Conservation (phyloP, 805 yeast species). For the Starmera dryadoides region DNA sequence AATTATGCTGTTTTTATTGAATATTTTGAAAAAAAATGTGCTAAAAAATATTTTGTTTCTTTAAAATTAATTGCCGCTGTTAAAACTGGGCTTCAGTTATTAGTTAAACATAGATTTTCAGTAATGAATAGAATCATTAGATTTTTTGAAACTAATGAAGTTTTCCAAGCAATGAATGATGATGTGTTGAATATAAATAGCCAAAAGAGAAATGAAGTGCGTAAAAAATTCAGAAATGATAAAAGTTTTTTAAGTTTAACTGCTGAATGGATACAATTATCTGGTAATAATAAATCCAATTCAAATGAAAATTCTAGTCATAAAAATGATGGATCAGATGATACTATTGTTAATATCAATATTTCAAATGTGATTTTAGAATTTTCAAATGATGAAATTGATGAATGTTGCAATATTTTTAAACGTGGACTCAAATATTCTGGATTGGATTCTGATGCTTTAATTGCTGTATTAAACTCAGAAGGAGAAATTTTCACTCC, state of each 20-base stretch:
- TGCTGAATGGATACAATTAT: slow-evolving; percentile 12
- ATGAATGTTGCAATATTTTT: neutral
- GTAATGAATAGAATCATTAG: slow-evolving; percentile 12
- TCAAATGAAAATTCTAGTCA: neutral
- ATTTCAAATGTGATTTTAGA: slow-evolving; percentile 3
- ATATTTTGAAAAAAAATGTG: slow-evolving; percentile 6
- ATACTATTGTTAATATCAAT: slow-evolving; percentile 9
- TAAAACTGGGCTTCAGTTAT: slow-evolving; percentile 3
- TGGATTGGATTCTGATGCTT: no score
- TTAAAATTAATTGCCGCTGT: slow-evolving; percentile 7
- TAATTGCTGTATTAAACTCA: no score
- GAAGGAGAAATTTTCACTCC: no score
- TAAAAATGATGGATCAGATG: slow-evolving; percentile 1
- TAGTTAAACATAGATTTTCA: slow-evolving; percentile 8
- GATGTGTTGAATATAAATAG: neutral
- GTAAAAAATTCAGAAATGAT: slow-evolving; percentile 5
- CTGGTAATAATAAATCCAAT: neutral
- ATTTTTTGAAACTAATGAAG: slow-evolving; percentile 11
- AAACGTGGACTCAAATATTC: neutral
- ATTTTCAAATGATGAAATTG: neutral
- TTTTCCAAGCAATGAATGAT: neutral
- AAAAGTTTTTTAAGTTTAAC: slow-evolving; percentile 5
- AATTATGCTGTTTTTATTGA: slow-evolving; percentile 3
- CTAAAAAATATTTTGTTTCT: slow-evolving; percentile 8
- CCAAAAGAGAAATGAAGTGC: slow-evolving; percentile 6